Base-by-base conservation (phyloP, 2,329 filamentous ascomycete genomes). In the Graphiopsis chlorocephala region DNA sequence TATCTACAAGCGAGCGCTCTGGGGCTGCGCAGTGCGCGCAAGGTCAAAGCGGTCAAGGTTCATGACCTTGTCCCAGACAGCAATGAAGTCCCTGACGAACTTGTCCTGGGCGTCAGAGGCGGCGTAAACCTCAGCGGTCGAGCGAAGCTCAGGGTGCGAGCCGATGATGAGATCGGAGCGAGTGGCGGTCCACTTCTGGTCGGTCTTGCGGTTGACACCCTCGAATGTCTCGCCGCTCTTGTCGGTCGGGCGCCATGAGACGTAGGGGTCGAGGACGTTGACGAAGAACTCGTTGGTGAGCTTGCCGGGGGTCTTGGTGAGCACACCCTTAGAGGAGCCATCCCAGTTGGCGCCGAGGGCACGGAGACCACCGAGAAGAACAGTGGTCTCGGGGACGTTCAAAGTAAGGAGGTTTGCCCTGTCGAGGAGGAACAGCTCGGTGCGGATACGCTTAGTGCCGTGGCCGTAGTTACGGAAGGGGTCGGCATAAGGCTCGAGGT, bases 231-330 rank as follows among this genome's bases (percentile, higher is more conserved):
- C 89, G 35, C 78, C 74, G 62, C 77, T 78, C n/a, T 71, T 69
- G 64, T 80, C 79, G 45, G 78, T 78, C 0, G 84, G 72, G 79
- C 86, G 86, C 90, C 90, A 93, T 25, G 78, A 81, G 7, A 84
- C 90, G 76, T 78, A 80, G 72, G 83, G 85, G 72, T 92, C 89
- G 26, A 93, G 84, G 1, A 93, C 82, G 80, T 93, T 92, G 77
- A 91, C 84, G 73, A 93, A 93, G 84, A 92, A 93, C 79, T 93
- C 90, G 78, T 90, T 92, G 73, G 87, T 90, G 71, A 93, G 82
- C 70, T 85, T 78, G 48, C 90, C 90, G 0, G 89, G 88, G 8
- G 81, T 82, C 70, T 83, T 82, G 64, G 90, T 93, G 73, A 93
- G 82, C 65, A 93, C 83, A 65, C 90, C 90, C 65, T 85, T 78